Base-by-base conservation (phyloP, 495 filamentous ascomycete genomes). In the Xylaria sp. region DNA sequence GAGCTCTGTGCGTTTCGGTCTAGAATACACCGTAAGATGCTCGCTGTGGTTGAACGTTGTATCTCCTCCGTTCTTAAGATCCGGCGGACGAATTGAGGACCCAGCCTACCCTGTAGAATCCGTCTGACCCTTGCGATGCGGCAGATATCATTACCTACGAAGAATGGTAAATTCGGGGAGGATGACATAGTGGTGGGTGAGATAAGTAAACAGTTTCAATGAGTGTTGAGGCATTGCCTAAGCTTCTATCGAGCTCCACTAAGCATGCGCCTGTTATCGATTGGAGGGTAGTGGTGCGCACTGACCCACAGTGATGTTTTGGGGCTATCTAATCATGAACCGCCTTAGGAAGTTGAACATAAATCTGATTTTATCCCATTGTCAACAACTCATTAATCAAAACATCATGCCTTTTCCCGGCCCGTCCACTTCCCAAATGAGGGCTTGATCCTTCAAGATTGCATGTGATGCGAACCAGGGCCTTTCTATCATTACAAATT, bases 141-240 rank as follows among this genome's bases (percentile, higher is more conserved):
- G 75, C 85, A 87, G 48, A 91, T 88, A 59, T 91, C 89, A 21
- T 83, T 89, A 29, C 89, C 89, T 48, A 91, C 74, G 21, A 77
- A 72, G 6, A 89, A 68, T 1, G 82, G 80, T 15, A 66, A 24
- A 9, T 70, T 41, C 19, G 58, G 9, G 21, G 55, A 44, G 26
- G 33, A 6, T 15, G 50, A n/a, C 68, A 70, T 62, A n/a, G 44
- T 12, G 50, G 43, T 24, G n/a, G 35, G 12, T 19, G 37, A n/a
- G 26, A 29, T 21, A 21, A 40, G 15, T 9, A 21, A 7, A 17
- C 21, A 46, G 26, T 29, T 21, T n/a, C 37, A 61, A 5, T 37
- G 17, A 6, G 29, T 35, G 15, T 7, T 37, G 58, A 9, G 11
- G 5, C 9, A 43, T 43, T 19, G 12, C 11, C 21, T 31, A 5